Evolutionary conservation across 176 grass and related monocot species (phyloP).

Genomic region (Stipa capillata): DNA sequence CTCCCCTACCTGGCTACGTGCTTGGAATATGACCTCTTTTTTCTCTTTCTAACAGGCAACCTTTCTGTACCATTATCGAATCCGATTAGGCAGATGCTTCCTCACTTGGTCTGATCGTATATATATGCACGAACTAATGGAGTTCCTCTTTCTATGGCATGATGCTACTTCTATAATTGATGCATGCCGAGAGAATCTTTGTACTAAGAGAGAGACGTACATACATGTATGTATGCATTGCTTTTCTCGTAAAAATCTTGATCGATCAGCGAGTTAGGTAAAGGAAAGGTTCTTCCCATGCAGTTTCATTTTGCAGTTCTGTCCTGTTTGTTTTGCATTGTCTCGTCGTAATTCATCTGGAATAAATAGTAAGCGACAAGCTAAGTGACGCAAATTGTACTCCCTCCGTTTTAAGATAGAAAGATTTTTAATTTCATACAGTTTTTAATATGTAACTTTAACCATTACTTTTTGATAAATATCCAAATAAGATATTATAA

Average conservation of each 20-base stretch:
- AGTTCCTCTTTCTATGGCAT: slow-evolving; percentile 20
- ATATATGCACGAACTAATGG: background rate
- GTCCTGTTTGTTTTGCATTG: background rate
- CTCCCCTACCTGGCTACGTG: background rate
- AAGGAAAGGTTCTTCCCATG: slow-evolving; percentile 6
- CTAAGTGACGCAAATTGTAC: background rate
- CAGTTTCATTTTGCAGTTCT: background rate
- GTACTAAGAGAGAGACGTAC: slow-evolving; percentile 23
- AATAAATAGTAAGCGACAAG: background rate
- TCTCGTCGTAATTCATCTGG: background rate
- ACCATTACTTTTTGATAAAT: too few species aligned
- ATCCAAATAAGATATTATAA: too few species aligned
- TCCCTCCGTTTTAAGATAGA: too few species aligned
- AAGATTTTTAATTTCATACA: too few species aligned
- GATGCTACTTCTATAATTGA: slow-evolving; percentile 32
- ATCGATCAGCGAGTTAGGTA: slow-evolving; percentile 35
- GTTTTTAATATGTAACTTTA: too few species aligned
- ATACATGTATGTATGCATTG: slow-evolving; percentile 34
- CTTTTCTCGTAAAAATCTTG: slow-evolving; percentile 19
- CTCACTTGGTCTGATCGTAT: slow-evolving; percentile 32
- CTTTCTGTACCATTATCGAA: slow-evolving; percentile 19
- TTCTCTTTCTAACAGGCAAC: background rate
- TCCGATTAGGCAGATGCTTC: slow-evolving; percentile 21
- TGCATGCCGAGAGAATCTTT: slow-evolving; percentile 19
- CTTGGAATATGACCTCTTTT: slow-evolving; percentile 17